Evolutionary conservation across 2,329 filamentous ascomycete genomes (phyloP).

Genomic region (Colletotrichum cereale): DNA sequence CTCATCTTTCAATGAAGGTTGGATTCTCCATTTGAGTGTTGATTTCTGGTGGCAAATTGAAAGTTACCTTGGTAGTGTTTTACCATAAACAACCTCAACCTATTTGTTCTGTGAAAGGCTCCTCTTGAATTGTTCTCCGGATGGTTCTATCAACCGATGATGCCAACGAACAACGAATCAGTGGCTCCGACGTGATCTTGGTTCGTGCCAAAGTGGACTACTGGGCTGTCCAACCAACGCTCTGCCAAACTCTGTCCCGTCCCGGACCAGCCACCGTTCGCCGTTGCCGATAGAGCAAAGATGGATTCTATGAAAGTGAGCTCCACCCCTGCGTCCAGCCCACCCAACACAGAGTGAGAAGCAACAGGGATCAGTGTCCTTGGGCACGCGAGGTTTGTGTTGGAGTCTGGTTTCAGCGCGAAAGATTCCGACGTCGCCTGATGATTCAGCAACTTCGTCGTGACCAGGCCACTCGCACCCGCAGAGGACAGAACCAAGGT

Average conservation of each 20-base stretch:
- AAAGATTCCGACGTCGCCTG: conserved; percentile 1
- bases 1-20: not conserved
- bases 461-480: conserved; percentile 2
- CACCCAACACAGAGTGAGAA: not conserved
- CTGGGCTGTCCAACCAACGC: conserved; percentile 25
- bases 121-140: not conserved
- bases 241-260: not conserved
- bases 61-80: not conserved
- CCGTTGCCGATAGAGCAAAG: conserved; percentile 29
- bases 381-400: conserved; percentile 44
- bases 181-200: not conserved
- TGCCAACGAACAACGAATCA: not conserved
- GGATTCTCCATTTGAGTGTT: not conserved
- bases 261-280: not conserved
- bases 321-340: not conserved
- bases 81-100: not conserved
- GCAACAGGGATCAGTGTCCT: conserved; percentile 42
- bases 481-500: conserved; percentile 27
- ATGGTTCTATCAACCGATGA: too few species aligned
- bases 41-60: not conserved
- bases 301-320: conserved; percentile 27
- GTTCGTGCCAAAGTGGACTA: not conserved
- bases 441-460: not conserved
- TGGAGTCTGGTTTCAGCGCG: conserved; percentile 45
- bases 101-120: not conserved